phyloP scores from a whole-genome alignment of 2,329 filamentous ascomycete genomes.

The Trichoderma atroviride region DNA sequence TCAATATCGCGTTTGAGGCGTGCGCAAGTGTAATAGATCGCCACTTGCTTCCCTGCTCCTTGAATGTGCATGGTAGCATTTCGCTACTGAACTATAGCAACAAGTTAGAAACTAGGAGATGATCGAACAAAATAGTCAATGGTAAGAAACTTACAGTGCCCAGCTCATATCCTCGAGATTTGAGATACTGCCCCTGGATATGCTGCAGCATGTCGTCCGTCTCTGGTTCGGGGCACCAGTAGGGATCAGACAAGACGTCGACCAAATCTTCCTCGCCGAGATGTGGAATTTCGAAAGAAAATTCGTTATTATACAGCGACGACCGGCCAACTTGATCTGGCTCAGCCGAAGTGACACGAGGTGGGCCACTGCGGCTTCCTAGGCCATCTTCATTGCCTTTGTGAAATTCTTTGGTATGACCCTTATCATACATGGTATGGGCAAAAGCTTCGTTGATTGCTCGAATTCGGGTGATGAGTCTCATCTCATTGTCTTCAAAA shows the following conservation, averaged over 20 bases:
- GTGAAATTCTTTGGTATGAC: conserved; percentile 28
- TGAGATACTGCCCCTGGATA: conserved; percentile 43
- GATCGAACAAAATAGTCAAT: background rate
- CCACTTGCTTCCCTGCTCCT: conserved; percentile 60
- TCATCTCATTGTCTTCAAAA: conserved; percentile 37
- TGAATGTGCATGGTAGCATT: conserved; percentile 51
- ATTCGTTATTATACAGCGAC: background rate
- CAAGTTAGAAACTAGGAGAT: background rate
- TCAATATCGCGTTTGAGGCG: conserved; percentile 52
- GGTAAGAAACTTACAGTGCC: conserved; percentile 47
- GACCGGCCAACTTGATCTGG: background rate
- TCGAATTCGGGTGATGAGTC: conserved; percentile 45
- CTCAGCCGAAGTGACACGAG: background rate
- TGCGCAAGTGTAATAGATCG: conserved; percentile 49
- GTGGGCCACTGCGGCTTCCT: too few relatives aligned
- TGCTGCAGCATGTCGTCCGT: conserved; percentile 42
- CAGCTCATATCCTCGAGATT: conserved; percentile 54
- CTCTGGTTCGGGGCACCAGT: conserved; percentile 26
- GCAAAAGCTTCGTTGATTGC: conserved; percentile 44
- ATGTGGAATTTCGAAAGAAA: conserved; percentile 4
- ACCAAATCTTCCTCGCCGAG: conserved; percentile 2
- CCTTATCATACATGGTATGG: conserved; percentile 33
- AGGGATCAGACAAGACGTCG: conserved; percentile 29
- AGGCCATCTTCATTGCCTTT: background rate
- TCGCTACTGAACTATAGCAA: conserved; percentile 42